A percentile compares a stretch with the other conserved stretches of the same genome.
Evolutionary conservation across 2,329 filamentous ascomycete species (phyloP).

Genomic region (Pseudocercospora pini-densiflorae): DNA sequence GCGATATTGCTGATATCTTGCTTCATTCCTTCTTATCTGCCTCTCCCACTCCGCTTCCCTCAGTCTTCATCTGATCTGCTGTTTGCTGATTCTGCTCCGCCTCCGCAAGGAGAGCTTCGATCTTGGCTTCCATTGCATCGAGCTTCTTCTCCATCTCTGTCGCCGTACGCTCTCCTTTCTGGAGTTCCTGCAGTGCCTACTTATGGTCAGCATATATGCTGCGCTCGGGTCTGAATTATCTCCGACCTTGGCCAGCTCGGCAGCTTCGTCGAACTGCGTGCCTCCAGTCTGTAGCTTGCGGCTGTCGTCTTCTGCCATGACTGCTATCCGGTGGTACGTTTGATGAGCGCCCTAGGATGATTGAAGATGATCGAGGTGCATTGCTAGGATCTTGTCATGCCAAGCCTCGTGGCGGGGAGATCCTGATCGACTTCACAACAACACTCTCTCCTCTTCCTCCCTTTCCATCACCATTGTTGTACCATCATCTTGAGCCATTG

Average conservation of each 20-base stretch:
- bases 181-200: conserved; percentile 56
- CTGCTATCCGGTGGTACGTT: not conserved
- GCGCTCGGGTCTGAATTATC: too few relatives aligned
- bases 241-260: not conserved
- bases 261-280: not conserved
- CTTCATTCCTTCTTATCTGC: conserved; percentile 1
- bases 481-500: too few relatives aligned
- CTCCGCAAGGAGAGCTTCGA: conserved; percentile 57
- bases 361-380: not conserved
- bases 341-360: not conserved
- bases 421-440: not conserved
- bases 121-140: conserved; percentile 58
- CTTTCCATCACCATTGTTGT: not conserved
- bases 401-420: not conserved
- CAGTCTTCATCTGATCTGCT: conserved; percentile 30
- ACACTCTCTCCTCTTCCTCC: not conserved
- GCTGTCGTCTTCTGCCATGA: not conserved
- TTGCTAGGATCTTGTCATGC: not conserved
- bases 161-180: conserved; percentile 61
- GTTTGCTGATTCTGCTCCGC: conserved; percentile 49
- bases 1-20: not conserved
- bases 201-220: not conserved
- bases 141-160: conserved; percentile 60
- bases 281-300: not conserved
- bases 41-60: conserved; percentile 15